Evolutionary conservation across 345 rosid genomes (phyloP).

Genomic region (Hibiscus syriacus): DNA sequence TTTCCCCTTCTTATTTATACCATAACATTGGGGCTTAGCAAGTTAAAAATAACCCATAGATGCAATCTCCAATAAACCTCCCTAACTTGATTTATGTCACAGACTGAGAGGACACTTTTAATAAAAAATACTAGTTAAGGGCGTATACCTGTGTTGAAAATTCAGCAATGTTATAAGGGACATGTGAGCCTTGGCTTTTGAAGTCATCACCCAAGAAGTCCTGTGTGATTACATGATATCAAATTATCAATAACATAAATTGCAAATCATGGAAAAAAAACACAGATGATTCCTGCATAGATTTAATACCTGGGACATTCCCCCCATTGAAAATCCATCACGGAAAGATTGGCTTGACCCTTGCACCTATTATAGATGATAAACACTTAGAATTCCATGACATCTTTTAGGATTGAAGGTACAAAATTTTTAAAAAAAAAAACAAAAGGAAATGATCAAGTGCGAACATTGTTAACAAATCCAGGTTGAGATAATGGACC

Average conservation of each 20-base stretch:
- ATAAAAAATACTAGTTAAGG: not conserved
- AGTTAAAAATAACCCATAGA: not conserved
- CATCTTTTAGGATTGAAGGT: not conserved
- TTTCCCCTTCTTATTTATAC: not conserved
- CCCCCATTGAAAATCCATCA: conserved; percentile 94
- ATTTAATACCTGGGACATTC: conserved; percentile 84
- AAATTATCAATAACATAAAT: not conserved
- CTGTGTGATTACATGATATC: conserved; percentile 32
- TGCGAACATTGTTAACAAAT: conserved; percentile 55
- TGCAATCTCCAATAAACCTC: not conserved
- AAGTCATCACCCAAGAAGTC: conserved; percentile 95
- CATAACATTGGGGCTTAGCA: not conserved
- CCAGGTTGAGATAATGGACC: conserved; percentile 96
- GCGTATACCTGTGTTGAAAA: conserved; percentile 74
- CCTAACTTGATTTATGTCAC: not conserved
- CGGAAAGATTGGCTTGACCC: conserved; percentile 84
- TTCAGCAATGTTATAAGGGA: conserved; percentile 78
- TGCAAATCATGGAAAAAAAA: too few species aligned
- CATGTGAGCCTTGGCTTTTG: conserved; percentile 98
- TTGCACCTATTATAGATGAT: conserved; percentile 42
- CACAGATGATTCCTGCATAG: not conserved
- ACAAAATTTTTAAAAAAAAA: not conserved
- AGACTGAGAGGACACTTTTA: not conserved
- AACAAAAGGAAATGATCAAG: not conserved
- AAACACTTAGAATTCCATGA: conserved; percentile 5